phyloP scores from a whole-genome alignment of 768 basidiomycete genomes.

The Kwoniella dejecticola region DNA sequence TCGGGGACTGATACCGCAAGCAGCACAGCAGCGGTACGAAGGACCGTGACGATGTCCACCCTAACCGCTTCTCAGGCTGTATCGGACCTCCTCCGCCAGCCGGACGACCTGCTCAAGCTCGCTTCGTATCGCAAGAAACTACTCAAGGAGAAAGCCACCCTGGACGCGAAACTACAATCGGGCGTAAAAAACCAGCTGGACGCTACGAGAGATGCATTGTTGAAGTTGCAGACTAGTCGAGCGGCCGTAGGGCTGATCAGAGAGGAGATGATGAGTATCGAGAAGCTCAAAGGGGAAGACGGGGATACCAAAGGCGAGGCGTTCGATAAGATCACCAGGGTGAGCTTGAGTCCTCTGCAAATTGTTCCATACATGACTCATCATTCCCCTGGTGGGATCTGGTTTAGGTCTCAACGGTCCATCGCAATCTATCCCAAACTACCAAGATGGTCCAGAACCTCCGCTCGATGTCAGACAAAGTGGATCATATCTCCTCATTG shows the following conservation, averaged over 20 bases:
- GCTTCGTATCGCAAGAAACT: conserved; percentile 87
- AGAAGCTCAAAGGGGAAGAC: conserved; percentile 74
- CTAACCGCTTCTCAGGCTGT: conserved; percentile 36
- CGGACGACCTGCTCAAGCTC: conserved; percentile 89
- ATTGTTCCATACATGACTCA: not conserved
- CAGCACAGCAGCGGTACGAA: too few relatives aligned
- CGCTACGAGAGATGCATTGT: conserved; percentile 77
- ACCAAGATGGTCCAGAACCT: conserved; percentile 95
- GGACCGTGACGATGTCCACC: conserved; percentile 28
- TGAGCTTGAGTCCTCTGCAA: conserved; percentile 53
- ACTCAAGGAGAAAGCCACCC: conserved; percentile 92
- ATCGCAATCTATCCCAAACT: conserved; percentile 90
- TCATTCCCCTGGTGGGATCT: not conserved
- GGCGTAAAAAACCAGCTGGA: conserved; percentile 93
- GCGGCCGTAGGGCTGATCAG: conserved; percentile 46
- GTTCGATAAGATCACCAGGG: conserved; percentile 94
- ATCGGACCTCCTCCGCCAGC: conserved; percentile 80
- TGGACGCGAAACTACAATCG: conserved; percentile 83
- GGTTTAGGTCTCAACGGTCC: conserved; percentile 84
- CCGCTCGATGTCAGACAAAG: conserved; percentile 83
- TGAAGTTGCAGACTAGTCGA: conserved; percentile 50
- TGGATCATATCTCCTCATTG: conserved; percentile 75
- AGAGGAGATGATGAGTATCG: conserved; percentile 58
- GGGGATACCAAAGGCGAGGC: conserved; percentile 80
- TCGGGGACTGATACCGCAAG: too few relatives aligned